These are phyloP conservation scores for Isoetes taiwanensis DNA, from an alignment of 75 land plant species.

Conservation along the genomic window DNA sequence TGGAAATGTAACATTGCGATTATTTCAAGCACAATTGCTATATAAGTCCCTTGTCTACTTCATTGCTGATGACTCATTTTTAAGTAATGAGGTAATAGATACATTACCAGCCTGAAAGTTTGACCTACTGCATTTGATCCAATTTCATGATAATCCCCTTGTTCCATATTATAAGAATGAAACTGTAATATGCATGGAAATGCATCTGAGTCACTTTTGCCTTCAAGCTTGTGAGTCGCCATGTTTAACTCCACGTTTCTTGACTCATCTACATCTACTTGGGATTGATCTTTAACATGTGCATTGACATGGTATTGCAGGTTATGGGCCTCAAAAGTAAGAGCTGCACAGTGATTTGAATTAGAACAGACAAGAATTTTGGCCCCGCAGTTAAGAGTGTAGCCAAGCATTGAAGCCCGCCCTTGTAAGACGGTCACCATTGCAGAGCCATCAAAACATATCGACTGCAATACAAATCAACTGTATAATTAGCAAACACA, in stretches of 20 bases:
- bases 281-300: too few species aligned
- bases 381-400: not conserved
- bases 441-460: not conserved
- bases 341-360: not conserved
- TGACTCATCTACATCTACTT: too few species aligned
- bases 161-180: not conserved
- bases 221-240: too few species aligned
- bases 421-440: not conserved
- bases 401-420: slow-evolving; percentile 1
- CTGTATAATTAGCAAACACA: too few species aligned
- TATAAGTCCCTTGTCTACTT: not conserved
- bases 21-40: not conserved
- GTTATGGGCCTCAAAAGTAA: not conserved
- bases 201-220: too few species aligned
- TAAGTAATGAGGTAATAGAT: not conserved
- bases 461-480: not conserved
- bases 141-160: not conserved
- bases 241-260: too few species aligned
- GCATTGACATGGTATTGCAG: too few species aligned
- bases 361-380: not conserved
- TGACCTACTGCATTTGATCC: not conserved
- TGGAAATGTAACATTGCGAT: not conserved
- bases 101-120: too few species aligned
- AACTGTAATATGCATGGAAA: not conserved
- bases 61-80: not conserved